A percentile compares a stretch with the other conserved stretches of the same genome.
phyloP scores from a whole-genome alignment of 108 stramenopile species.

The Nannochloropsis gaditana region DNA sequence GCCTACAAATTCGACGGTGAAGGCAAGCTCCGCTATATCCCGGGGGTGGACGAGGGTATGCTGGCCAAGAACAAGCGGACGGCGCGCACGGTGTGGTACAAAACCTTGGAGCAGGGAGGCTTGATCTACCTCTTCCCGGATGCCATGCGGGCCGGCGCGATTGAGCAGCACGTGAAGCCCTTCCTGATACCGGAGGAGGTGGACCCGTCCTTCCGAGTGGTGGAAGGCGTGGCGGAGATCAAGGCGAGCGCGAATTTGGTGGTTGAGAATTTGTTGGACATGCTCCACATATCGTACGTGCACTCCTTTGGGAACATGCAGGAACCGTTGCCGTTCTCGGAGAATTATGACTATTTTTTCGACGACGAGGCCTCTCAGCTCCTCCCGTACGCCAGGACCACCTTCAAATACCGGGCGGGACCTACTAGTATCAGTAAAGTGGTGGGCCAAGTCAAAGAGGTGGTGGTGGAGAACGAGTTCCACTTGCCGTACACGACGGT shows the following conservation, averaged over 20 bases:
- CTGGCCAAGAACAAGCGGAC: background rate
- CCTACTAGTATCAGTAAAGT: conserved; percentile 42
- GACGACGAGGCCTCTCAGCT: conserved; percentile 31
- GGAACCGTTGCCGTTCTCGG: conserved; percentile 37
- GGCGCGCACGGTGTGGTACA: conserved; percentile 21
- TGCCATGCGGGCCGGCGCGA: conserved; percentile 33
- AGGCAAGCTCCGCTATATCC: conserved; percentile 35
- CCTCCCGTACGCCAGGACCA: conserved; percentile 24
- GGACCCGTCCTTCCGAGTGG: conserved; percentile 25
- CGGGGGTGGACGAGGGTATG: conserved; percentile 22
- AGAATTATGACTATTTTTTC: conserved; percentile 29
- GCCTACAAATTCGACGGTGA: conserved; percentile 44
- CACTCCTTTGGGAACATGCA: conserved; percentile 48
- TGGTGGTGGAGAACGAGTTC: conserved; percentile 42
- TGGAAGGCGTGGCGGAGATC: conserved; percentile 41
- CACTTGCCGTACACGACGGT: conserved; percentile 46
- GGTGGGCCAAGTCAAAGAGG: conserved; percentile 40
- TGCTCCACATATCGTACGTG: conserved; percentile 48
- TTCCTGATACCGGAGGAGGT: conserved; percentile 32
- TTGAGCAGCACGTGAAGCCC: conserved; percentile 36
- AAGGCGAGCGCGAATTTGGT: conserved; percentile 29
- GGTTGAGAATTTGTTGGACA: conserved; percentile 49
- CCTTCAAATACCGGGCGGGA: conserved; percentile 40
- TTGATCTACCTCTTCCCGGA: conserved; percentile 48
- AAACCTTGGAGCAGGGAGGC: conserved; percentile 30